phyloP scores from a whole-genome alignment of 2,329 filamentous ascomycete genomes.

The Ophiosphaerella narmari region DNA sequence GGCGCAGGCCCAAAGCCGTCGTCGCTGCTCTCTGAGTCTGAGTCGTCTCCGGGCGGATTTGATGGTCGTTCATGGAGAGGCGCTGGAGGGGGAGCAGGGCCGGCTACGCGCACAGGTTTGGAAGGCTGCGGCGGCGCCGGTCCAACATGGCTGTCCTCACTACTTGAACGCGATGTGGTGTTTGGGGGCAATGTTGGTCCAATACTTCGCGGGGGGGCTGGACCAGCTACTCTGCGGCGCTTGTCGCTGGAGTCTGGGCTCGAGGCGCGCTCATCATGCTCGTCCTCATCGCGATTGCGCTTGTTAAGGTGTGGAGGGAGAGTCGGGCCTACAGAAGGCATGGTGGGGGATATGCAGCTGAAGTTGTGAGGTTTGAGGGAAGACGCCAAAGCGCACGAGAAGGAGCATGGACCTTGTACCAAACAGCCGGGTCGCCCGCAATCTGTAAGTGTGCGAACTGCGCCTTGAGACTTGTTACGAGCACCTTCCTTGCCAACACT shows the following conservation, averaged over 20 bases:
- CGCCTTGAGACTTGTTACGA: constrained; percentile 24
- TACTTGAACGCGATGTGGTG: constrained; percentile 26
- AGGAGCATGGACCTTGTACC: constrained; percentile 27
- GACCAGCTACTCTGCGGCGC: constrained; percentile 59
- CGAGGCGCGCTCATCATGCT: constrained; percentile 48
- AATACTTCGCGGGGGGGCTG: constrained; percentile 58
- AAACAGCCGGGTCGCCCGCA: constrained; percentile 18
- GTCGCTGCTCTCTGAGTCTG: constrained; percentile 45
- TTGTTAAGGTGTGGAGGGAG: constrained; percentile 68
- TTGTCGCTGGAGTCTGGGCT: constrained; percentile 53
- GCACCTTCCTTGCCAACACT: constrained; percentile 4
- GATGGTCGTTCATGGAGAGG: constrained; percentile 52
- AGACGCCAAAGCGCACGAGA: neutral
- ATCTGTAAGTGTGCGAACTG: constrained; percentile 10
- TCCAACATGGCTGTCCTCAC: constrained; percentile 32
- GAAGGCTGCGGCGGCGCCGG: constrained; percentile 52
- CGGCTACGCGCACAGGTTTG: constrained; percentile 50
- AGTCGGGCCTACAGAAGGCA: constrained; percentile 73
- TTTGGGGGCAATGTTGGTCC: constrained; percentile 60
- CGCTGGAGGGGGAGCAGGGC: constrained; percentile 60
- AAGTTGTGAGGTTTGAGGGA: neutral
- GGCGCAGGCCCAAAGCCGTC: constrained; percentile 54
- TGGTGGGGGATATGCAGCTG: constrained; percentile 40
- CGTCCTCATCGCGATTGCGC: constrained; percentile 55
- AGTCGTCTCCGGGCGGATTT: constrained; percentile 43